Base-by-base conservation (phyloP, 148 eudicot genomes). In the Nyssa sinensis region DNA sequence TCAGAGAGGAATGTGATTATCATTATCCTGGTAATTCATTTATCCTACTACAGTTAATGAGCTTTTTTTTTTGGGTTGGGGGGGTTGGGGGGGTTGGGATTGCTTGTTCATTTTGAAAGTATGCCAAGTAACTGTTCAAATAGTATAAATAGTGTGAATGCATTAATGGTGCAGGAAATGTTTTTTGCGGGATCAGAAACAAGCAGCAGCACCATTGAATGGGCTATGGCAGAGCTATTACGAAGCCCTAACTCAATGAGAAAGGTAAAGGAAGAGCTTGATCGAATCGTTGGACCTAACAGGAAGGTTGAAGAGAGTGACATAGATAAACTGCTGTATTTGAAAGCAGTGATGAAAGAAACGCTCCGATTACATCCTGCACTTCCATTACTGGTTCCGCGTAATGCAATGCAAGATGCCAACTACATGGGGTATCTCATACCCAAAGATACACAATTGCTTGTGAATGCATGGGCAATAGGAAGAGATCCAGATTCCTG, bases 101-200 rank as follows among this genome's bases (percentile, higher is more conserved):
- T 53, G 58, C 58, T 53, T 16, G 23, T 10, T 3, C 14, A 53
- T 53, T 53, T 53, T 53, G n/a, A 13, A 53, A 16, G 44, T 10
- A 17, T 16, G 58, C 17, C 23, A 53, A 53, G 2, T 10, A 10
- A 10, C 17, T 2, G 58, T 53, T 53, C 58, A 1, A 7, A 19
- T 7, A 55, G 23, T 19, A 37, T 37, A 37, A 3, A 3, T 37
- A 3, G 9, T 9, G 12, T 25, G 49, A 49, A 7, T 55, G 23
- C 34, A 55, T n/a, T 29, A 61, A 59, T 67, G 24, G 24, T 58
- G 32, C 37, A 75, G 78, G 72, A 75, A 60, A 75, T 75, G 8
- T 75, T 75, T 34, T 9, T 75, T 10, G 78, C 72, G 10, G 78
- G 78, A 0, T 34, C 78, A 27, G 78, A 75, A n/a, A 75, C 72